phyloP scores from a whole-genome alignment of 23 red algal species.

The Gracilaria domingensis region DNA sequence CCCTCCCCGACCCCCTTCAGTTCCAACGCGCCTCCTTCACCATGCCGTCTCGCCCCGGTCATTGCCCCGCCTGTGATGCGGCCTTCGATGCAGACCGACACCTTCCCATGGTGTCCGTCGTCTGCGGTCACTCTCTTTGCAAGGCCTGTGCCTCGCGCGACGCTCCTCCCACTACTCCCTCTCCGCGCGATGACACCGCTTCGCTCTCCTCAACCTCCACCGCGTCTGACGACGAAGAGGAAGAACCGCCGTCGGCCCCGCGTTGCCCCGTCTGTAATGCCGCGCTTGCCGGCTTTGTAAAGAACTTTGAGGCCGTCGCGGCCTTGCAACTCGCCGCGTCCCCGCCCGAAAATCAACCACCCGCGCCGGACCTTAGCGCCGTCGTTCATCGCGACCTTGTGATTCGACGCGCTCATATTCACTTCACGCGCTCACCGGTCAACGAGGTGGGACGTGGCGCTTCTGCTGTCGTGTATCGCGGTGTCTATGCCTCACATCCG shows the following conservation, averaged over 20 bases:
- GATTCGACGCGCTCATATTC: slow-evolving; percentile 51
- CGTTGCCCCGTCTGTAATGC: slow-evolving; percentile 60
- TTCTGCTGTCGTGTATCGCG: slow-evolving; percentile 59
- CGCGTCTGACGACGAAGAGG: slow-evolving; percentile 47
- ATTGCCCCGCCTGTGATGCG: slow-evolving; percentile 49
- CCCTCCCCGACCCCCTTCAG: background rate
- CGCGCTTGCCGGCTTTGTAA: slow-evolving; percentile 65
- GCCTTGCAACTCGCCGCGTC: slow-evolving; percentile 33
- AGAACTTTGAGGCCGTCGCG: slow-evolving; percentile 70
- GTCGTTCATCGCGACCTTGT: slow-evolving; percentile 66
- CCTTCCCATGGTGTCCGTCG: slow-evolving; percentile 76
- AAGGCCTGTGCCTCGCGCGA: slow-evolving; percentile 17
- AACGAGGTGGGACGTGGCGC: slow-evolving; percentile 52
- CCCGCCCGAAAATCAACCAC: background rate
- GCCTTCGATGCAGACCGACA: slow-evolving; percentile 42
- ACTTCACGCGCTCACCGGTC: slow-evolving; percentile 52
- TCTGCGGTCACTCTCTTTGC: slow-evolving; percentile 77
- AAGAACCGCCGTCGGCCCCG: slow-evolving; percentile 20
- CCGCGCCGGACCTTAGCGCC: slow-evolving; percentile 54
- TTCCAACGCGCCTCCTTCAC: background rate
- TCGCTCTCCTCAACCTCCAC: slow-evolving; percentile 39
- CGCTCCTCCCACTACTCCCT: background rate
- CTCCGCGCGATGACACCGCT: slow-evolving; percentile 19
- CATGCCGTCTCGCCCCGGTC: slow-evolving; percentile 31
- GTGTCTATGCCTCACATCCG: slow-evolving; percentile 23